A percentile compares a stretch with the other conserved stretches of the same genome.
Conservation (phyloP, 352 stramenopile genomes). For the Albugo laibachii region DNA sequence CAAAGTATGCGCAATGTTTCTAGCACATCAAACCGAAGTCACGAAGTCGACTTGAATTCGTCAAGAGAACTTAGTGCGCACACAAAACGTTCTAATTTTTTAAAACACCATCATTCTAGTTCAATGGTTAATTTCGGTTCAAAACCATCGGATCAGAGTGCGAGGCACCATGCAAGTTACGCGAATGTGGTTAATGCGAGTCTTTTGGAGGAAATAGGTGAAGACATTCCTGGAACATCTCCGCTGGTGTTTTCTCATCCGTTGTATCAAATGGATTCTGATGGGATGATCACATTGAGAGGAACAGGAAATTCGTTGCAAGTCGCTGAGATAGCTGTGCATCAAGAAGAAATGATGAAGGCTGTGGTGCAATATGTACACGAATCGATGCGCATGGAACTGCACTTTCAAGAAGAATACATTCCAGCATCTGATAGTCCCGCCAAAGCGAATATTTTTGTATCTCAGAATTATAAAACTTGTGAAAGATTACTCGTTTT, state of each 20-base stretch:
- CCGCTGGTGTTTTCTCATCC: slow-evolving; percentile 34
- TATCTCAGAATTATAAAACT: slow-evolving; percentile 65
- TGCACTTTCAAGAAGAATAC: slow-evolving; percentile 60
- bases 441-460: slow-evolving; percentile 71
- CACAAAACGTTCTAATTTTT: too few species aligned
- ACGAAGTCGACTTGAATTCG: too few species aligned
- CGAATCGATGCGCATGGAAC: slow-evolving; percentile 59
- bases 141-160: neutral
- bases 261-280: slow-evolving; percentile 63
- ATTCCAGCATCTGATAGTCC: slow-evolving; percentile 41
- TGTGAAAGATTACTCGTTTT: slow-evolving; percentile 69
- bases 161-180: slow-evolving; percentile 3
- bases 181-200: slow-evolving; percentile 4
- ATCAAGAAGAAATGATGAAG: slow-evolving; percentile 79
- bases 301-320: slow-evolving; percentile 60
- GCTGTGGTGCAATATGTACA: slow-evolving; percentile 72
- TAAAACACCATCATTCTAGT: too few species aligned
- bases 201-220: neutral
- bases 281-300: slow-evolving; percentile 74
- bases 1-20: slow-evolving; percentile 11
- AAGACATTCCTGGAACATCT: neutral
- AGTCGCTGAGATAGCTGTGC: slow-evolving; percentile 63
- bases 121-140: neutral
- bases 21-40: slow-evolving; percentile 5
- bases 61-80: too few species aligned